Conservation (phyloP, 2,329 filamentous ascomycete genomes). For the Cladophialophora yegresii region DNA sequence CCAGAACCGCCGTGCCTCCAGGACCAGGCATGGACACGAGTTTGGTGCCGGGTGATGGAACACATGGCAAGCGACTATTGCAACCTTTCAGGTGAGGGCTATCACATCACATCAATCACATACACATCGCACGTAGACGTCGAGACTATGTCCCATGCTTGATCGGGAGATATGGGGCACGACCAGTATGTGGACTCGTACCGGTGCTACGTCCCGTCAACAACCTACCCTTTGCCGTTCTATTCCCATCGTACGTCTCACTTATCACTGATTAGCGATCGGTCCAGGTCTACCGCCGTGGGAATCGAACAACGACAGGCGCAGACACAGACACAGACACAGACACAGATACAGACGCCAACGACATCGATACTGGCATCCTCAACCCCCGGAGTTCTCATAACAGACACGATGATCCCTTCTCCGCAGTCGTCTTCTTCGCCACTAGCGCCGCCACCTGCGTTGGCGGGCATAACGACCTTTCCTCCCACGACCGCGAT, state of each 20-base stretch:
- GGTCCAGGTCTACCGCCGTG: not conserved
- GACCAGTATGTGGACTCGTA: too few species aligned
- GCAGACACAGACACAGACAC: too few species aligned
- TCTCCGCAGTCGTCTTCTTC: not conserved
- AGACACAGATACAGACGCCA: too few species aligned
- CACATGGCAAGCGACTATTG: conserved; percentile 12
- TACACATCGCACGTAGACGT: not conserved
- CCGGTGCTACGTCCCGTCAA: not conserved
- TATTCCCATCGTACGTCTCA: too few species aligned
- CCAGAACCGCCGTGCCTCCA: not conserved
- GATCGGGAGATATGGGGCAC: not conserved
- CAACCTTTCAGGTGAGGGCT: not conserved
- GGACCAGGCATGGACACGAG: not conserved
- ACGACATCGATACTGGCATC: not conserved
- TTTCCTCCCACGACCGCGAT: conserved; percentile 24
- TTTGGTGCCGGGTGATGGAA: conserved; percentile 3
- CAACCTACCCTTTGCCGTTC: not conserved
- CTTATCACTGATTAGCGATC: too few species aligned
- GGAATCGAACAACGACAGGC: not conserved
- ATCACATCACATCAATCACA: too few species aligned
- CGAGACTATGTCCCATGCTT: not conserved
- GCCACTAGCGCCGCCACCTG: not conserved
- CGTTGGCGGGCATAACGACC: not conserved
- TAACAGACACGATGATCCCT: not conserved
- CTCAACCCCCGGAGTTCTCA: not conserved